Evolutionary conservation across 371 early-diverging fungal species (phyloP).

Genomic region (Neoconidiobolus thromboides): DNA sequence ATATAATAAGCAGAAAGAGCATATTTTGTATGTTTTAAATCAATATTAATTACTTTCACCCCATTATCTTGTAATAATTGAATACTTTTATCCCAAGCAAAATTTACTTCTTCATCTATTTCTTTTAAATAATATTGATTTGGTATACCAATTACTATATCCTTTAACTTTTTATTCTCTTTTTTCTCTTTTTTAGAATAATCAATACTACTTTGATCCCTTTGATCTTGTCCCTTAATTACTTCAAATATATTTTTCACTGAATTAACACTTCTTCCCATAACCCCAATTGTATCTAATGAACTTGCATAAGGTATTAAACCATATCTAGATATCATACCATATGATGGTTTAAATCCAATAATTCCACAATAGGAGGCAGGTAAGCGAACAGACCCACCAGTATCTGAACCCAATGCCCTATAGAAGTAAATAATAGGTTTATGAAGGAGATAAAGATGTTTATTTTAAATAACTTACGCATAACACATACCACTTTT

Average conservation of each 20-base stretch:
- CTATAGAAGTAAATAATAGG: background rate
- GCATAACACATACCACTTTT: constrained; percentile 50
- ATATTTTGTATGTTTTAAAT: constrained; percentile 42
- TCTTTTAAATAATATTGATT: constrained; percentile 52
- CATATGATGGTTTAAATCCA: constrained; percentile 88
- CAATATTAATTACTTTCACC: constrained; percentile 44
- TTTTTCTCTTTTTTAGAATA: constrained; percentile 25
- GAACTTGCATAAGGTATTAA: constrained; percentile 74
- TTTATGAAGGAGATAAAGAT: background rate
- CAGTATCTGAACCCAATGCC: constrained; percentile 76
- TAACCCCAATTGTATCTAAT: constrained; percentile 72
- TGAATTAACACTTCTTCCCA: constrained; percentile 31
- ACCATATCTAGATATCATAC: constrained; percentile 70
- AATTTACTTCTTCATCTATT: constrained; percentile 23
- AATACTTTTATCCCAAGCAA: constrained; percentile 42
- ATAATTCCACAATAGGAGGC: constrained; percentile 85
- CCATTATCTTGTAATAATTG: constrained; percentile 29
- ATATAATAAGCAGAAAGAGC: constrained; percentile 77
- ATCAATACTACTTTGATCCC: constrained; percentile 36
- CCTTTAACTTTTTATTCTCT: background rate
- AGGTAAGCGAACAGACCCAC: constrained; percentile 83
- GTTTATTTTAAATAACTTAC: constrained; percentile 21
- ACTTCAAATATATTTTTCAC: constrained; percentile 37
- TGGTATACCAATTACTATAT: background rate
- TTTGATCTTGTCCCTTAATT: constrained; percentile 28